phyloP scores from a whole-genome alignment of 768 basidiomycete species.

The Pulveroboletus sp. region DNA sequence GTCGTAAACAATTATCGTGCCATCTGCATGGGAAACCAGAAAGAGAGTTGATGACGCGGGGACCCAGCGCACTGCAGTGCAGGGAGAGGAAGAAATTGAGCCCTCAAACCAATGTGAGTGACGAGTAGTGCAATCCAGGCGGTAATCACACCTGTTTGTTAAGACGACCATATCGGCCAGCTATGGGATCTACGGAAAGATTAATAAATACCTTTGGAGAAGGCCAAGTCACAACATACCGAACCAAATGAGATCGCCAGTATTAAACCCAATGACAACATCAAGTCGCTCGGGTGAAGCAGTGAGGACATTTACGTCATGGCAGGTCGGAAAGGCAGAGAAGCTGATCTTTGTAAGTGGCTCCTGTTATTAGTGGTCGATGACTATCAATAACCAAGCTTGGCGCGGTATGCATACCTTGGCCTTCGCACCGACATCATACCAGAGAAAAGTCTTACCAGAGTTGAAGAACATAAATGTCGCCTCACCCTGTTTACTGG shows the following conservation, averaged over 20 bases:
- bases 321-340: slow-evolving; percentile 85
- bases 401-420: slow-evolving; percentile 51
- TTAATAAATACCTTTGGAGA: neutral
- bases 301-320: slow-evolving; percentile 80
- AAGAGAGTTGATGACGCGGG: slow-evolving; percentile 78
- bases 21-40: slow-evolving; percentile 85
- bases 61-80: slow-evolving; percentile 91
- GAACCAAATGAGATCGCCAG: slow-evolving; percentile 96
- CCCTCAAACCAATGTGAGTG: slow-evolving; percentile 44
- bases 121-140: neutral
- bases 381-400: slow-evolving; percentile 6
- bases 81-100: slow-evolving; percentile 73
- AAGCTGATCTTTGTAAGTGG: slow-evolving; percentile 84
- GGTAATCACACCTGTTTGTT: slow-evolving; percentile 68
- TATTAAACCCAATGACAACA: slow-evolving; percentile 86
- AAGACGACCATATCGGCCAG: slow-evolving; percentile 77
- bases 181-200: slow-evolving; percentile 62
- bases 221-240: slow-evolving; percentile 46
- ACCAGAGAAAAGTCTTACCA: slow-evolving; percentile 83
- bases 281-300: slow-evolving; percentile 79
- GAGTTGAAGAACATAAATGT: slow-evolving; percentile 87
- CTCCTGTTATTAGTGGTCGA: slow-evolving; percentile 54
- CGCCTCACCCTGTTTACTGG: slow-evolving; percentile 79
- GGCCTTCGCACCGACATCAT: slow-evolving; percentile 78
- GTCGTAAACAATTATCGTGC: slow-evolving; percentile 86